phyloP scores from a whole-genome alignment of 257 asterid genomes.

The Cynanchum wilfordii region DNA sequence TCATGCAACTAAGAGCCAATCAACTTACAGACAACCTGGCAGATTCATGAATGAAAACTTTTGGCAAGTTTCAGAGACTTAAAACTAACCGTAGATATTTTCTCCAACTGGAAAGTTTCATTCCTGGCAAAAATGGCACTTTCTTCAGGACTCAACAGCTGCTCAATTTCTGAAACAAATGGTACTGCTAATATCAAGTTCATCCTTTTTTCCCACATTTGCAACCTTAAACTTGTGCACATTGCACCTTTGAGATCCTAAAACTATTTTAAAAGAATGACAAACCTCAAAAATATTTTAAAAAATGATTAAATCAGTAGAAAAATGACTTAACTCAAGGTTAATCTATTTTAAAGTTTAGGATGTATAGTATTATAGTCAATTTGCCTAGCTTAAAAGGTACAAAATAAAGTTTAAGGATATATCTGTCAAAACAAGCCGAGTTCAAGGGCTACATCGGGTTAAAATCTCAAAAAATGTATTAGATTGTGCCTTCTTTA shows the following conservation, averaged over 20 bases:
- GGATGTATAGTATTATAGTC: no score
- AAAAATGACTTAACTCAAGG: no score
- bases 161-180: constrained; percentile 63
- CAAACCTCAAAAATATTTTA: no score
- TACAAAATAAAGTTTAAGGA: no score
- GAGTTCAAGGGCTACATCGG: background rate
- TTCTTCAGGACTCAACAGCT: constrained; percentile 69
- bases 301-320: no score
- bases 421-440: no score
- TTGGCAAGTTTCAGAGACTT: constrained; percentile 1
- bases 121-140: constrained; percentile 61
- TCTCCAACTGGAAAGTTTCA: constrained; percentile 43
- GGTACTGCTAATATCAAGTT: background rate
- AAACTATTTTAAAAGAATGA: no score
- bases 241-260: no score
- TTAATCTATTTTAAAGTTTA: no score
- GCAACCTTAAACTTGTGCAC: no score
- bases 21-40: background rate
- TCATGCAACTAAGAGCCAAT: background rate
- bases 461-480: background rate
- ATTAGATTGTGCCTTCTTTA: background rate
- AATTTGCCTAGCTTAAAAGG: no score
- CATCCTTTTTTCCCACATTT: background rate
- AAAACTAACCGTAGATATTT: constrained; percentile 63
- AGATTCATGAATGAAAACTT: constrained; percentile 9